These are phyloP conservation scores for Eucalyptus cloeziana DNA, from an alignment of 345 rosid species.

Conservation along the genomic window DNA sequence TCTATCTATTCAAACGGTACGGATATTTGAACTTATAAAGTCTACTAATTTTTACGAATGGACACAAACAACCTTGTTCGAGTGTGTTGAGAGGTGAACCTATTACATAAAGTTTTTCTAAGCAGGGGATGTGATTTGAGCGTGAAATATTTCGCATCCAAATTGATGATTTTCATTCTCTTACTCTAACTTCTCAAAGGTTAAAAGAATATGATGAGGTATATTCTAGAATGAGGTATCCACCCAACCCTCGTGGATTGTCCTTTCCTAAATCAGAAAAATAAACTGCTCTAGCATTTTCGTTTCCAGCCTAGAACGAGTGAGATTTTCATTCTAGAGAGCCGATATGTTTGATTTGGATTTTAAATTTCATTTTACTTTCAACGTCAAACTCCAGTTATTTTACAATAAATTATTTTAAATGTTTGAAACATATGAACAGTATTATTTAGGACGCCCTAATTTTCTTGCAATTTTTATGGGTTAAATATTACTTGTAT, in stretches of 20 bases:
- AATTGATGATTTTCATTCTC: background rate
- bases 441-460: background rate
- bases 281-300: background rate
- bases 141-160: background rate
- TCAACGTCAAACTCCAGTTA: background rate
- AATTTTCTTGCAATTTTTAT: background rate
- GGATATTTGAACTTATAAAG: background rate
- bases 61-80: background rate
- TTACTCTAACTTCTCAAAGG: background rate
- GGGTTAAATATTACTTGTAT: background rate
- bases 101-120: background rate
- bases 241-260: background rate
- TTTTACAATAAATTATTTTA: background rate
- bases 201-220: background rate
- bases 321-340: background rate
- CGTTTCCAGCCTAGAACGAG: background rate
- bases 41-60: background rate
- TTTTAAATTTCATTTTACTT: background rate
- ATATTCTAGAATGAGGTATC: background rate
- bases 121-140: background rate
- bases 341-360: background rate
- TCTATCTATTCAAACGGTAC: background rate
- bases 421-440: background rate
- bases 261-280: background rate
- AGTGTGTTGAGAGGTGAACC: background rate